Percentiles rank a stretch among this genome's conserved stretches.
Evolutionary conservation across 768 basidiomycete species (phyloP).

Genomic region (Suillus hirtellus): DNA sequence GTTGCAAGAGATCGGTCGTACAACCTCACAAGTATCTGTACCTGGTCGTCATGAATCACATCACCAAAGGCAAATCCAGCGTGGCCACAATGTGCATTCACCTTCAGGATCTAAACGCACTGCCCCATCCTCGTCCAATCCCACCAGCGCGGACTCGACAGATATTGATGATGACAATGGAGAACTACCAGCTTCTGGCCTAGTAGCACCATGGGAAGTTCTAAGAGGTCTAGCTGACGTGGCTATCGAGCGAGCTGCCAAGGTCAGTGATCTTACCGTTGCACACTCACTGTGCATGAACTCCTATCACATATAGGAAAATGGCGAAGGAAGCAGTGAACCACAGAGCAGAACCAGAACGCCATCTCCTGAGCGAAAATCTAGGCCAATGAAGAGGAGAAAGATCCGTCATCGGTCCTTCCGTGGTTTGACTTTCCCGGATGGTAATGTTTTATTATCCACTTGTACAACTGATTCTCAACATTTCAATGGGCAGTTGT

Average conservation of each 20-base stretch:
- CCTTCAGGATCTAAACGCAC: conserved; percentile 56
- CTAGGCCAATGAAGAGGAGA: conserved; percentile 67
- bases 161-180: conserved; percentile 82
- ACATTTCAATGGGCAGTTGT: conserved; percentile 54
- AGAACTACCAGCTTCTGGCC: conserved; percentile 76
- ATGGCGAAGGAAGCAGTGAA: conserved; percentile 68
- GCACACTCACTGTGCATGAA: neutral
- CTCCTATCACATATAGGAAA: conserved; percentile 55
- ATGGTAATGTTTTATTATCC: conserved; percentile 49
- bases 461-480: conserved; percentile 8
- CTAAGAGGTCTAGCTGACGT: conserved; percentile 80
- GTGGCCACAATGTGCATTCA: conserved; percentile 29
- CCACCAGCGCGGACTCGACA: conserved; percentile 78
- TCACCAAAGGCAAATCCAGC: conserved; percentile 26
- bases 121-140: conserved; percentile 61
- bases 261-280: conserved; percentile 43
- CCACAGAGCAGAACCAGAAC: conserved; percentile 75
- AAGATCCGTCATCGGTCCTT: conserved; percentile 66
- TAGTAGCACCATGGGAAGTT: conserved; percentile 88
- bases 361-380: conserved; percentile 68
- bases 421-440: conserved; percentile 67
- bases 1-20: conserved; percentile 54
- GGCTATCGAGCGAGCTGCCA: conserved; percentile 75
- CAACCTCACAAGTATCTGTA: conserved; percentile 48
- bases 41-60: conserved; percentile 54